Conservation (phyloP, 306 rosid genomes). For the Echinosophora koreensis region DNA sequence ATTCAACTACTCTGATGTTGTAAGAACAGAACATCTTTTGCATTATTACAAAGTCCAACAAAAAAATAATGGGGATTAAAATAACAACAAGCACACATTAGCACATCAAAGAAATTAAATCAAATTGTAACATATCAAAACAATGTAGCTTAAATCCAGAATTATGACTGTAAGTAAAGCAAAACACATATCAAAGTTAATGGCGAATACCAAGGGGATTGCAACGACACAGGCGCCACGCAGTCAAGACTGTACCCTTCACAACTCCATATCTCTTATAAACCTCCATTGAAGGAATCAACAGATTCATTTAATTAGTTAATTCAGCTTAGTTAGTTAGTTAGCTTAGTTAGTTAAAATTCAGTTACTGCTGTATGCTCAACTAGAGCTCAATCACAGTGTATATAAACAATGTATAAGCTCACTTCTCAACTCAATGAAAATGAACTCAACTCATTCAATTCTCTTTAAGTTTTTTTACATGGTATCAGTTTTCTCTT, state of each 20-base stretch:
- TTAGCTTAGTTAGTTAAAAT: too few species aligned
- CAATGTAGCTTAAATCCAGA: conserved; percentile 9
- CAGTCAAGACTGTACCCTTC: conserved; percentile 80
- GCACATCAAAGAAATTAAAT: conserved; percentile 15
- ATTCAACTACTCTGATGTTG: background rate
- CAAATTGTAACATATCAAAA: background rate
- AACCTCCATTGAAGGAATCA: too few species aligned
- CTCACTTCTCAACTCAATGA: too few species aligned
- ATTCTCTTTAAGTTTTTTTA: too few species aligned
- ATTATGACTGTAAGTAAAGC: background rate
- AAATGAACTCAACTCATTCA: too few species aligned
- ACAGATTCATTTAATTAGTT: too few species aligned
- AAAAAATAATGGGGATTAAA: background rate
- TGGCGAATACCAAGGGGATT: conserved; percentile 85
- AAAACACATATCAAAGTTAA: background rate
- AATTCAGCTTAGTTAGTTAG: too few species aligned
- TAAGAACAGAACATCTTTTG: conserved; percentile 28
- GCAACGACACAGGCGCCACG: conserved; percentile 91
- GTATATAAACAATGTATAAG: too few species aligned
- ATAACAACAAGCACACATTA: conserved; percentile 5
- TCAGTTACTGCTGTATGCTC: too few species aligned
- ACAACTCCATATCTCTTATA: conserved; percentile 83
- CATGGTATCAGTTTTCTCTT: too few species aligned
- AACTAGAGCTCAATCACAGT: too few species aligned
- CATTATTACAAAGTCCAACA: conserved; percentile 15